A percentile compares a stretch with the other conserved stretches of the same genome.
phyloP scores from a whole-genome alignment of 176 grass and related monocot species.

The Alopecurus myosuroides region DNA sequence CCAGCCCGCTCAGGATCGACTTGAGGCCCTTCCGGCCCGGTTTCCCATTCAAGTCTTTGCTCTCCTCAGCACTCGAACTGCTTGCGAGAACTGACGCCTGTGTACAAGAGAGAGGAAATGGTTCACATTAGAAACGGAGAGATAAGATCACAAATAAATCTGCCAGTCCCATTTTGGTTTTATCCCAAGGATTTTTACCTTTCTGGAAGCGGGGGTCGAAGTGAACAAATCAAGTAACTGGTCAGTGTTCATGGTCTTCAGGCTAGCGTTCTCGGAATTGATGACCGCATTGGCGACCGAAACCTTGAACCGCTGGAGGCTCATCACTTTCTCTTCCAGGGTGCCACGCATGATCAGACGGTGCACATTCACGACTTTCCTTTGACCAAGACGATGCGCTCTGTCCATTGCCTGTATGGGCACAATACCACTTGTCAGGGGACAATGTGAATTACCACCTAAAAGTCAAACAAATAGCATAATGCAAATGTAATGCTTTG shows the following conservation, averaged over 20 bases:
- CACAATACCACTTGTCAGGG: not conserved
- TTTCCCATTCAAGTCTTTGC: conserved; percentile 51
- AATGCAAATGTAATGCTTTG: not conserved
- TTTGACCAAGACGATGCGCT: conserved; percentile 89
- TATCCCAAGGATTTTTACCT: conserved; percentile 45
- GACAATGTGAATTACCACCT: not conserved
- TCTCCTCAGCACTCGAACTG: conserved; percentile 32
- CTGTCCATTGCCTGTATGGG: conserved; percentile 93
- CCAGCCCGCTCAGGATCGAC: conserved; percentile 72
- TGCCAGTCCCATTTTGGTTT: not conserved
- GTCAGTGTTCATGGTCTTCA: conserved; percentile 95
- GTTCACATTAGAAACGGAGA: not conserved
- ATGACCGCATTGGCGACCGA: conserved; percentile 93
- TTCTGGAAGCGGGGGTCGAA: conserved; percentile 72
- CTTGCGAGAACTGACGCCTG: conserved; percentile 59
- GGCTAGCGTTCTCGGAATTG: conserved; percentile 84
- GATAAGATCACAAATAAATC: not conserved
- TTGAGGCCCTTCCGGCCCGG: conserved; percentile 73
- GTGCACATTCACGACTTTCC: conserved; percentile 95
- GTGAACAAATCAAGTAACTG: conserved; percentile 94
- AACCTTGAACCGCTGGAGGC: conserved; percentile 96
- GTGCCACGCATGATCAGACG: conserved; percentile 94
- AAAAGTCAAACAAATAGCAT: not conserved
- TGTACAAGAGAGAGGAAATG: not conserved
- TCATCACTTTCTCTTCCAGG: conserved; percentile 98